Conservation (phyloP, 169 alveolate genomes). For the Toxoplasma gondii region DNA sequence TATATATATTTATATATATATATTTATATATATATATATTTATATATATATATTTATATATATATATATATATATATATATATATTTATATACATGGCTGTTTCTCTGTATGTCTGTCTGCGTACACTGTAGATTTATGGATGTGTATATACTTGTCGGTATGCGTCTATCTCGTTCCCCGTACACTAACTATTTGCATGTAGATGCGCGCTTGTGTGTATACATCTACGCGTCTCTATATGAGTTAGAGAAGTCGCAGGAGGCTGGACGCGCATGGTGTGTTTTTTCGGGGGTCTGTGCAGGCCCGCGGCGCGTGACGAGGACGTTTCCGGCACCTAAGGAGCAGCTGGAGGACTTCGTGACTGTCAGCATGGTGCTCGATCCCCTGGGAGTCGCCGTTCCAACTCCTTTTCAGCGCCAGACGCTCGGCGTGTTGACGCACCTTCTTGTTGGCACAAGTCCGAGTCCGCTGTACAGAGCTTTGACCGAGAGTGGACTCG, state of each 20-base stretch:
- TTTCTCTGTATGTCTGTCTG: not conserved
- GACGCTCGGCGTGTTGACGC: slow-evolving; percentile 8
- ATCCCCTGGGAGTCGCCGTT: not conserved
- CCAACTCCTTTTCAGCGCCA: not conserved
- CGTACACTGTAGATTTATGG: not conserved
- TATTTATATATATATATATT: not conserved
- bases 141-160: too few species aligned
- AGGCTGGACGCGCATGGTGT: too few species aligned
- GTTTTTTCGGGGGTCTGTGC: too few species aligned
- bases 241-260: too few species aligned
- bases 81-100: not conserved
- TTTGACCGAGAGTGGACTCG: slow-evolving; percentile 47
- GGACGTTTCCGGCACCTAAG: slow-evolving; percentile 25
- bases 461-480: slow-evolving; percentile 60
- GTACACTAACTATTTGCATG: too few species aligned
- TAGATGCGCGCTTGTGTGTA: too few species aligned
- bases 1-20: too few species aligned
- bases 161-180: too few species aligned
- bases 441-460: slow-evolving; percentile 56
- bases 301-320: slow-evolving; percentile 32
- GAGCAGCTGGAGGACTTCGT: slow-evolving; percentile 55
- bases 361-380: slow-evolving; percentile 52
- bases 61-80: not conserved
- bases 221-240: too few species aligned
- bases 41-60: not conserved